Evolutionary conservation across 2,329 filamentous ascomycete species (phyloP), one percentile per base, ranked within the genome.

Genomic region (Alternaria sp.): DNA sequence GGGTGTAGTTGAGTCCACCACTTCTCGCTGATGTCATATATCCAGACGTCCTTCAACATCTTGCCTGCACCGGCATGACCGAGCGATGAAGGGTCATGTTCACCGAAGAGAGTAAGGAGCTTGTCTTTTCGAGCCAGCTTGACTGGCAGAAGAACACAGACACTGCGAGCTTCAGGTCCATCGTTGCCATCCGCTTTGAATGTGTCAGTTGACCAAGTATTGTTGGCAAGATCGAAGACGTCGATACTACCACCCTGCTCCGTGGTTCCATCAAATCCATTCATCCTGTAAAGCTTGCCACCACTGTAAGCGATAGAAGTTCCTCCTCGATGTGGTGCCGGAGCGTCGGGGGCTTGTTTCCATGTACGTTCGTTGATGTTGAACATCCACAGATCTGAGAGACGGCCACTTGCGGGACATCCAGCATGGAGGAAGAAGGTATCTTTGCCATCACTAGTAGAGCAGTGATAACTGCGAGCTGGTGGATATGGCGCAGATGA

Each of bases 361-460:
- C 93, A 97, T 2, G 84, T 83, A 57, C 84, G 82, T 8, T 84
- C 84, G 51, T 82, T 82, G 23, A 95, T 79, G 73, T 91, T 88
- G 75, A 96, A 96, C 0, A 88, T 87, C 93, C 93, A 97, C 6
- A 94, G 80, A 74, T 97, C 93, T 11, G 83, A 82, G 4, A 91
- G 83, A 4, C 88, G 83, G 11, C 88, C 90, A 26, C 81, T 85
- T 6, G 86, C 85, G 0, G 91, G 85, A 72, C 89, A 91, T 4
- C 93, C 93, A 5, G 91, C 92, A 76, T 96, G 93, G 30, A 97
- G 77, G 74, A 92, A 90, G 49, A 97, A 83, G 0, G 88, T 91
- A 19, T 90, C 88, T 59, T 87, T 86, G 5, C 90, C 90, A 47
- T 89, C 86, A 62, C 89, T 88, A 1, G 86, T 84, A 5, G 89